These are phyloP conservation scores for Phytophthora chlamydospora DNA, from an alignment of 352 stramenopile genomes.

Conservation along the genomic window DNA sequence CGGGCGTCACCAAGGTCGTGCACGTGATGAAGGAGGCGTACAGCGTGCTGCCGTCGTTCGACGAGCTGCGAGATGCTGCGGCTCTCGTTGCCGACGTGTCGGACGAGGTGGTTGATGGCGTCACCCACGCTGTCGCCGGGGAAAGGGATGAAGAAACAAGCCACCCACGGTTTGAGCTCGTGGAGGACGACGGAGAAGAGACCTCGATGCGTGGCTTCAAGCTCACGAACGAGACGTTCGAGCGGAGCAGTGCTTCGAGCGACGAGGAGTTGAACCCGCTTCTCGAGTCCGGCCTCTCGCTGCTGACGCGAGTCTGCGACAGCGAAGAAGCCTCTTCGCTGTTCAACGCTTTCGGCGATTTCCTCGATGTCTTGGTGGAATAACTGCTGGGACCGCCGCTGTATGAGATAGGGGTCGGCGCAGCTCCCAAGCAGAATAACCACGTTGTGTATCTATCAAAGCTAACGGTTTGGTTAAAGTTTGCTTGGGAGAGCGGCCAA, in stretches of 20 bases:
- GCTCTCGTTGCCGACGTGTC: conserved; percentile 67
- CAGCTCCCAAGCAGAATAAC: too few relatives aligned
- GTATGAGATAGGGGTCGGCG: too few relatives aligned
- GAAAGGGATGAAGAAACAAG: conserved; percentile 20
- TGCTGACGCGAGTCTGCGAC: conserved; percentile 61
- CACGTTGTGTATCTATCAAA: too few relatives aligned
- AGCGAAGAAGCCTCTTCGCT: conserved; percentile 65
- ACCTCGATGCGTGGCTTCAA: neutral
- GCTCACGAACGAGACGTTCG: conserved; percentile 28
- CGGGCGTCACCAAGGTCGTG: conserved; percentile 47
- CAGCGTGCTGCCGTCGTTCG: conserved; percentile 65
- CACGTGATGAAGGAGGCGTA: conserved; percentile 56
- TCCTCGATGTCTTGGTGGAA: conserved; percentile 70
- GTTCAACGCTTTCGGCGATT: conserved; percentile 75
- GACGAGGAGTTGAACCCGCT: conserved; percentile 37
- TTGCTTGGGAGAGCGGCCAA: too few relatives aligned
- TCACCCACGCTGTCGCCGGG: conserved; percentile 29
- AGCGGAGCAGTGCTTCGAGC: conserved; percentile 11
- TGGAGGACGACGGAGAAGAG: conserved; percentile 30
- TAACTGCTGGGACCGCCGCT: conserved; percentile 18
- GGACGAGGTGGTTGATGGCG: conserved; percentile 52
- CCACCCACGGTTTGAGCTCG: conserved; percentile 41
- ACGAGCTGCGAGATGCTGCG: conserved; percentile 64
- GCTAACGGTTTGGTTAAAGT: too few relatives aligned
- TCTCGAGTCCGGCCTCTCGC: conserved; percentile 55